phyloP scores from a whole-genome alignment of 2,329 filamentous ascomycete species.

The Fusarium luffae region DNA sequence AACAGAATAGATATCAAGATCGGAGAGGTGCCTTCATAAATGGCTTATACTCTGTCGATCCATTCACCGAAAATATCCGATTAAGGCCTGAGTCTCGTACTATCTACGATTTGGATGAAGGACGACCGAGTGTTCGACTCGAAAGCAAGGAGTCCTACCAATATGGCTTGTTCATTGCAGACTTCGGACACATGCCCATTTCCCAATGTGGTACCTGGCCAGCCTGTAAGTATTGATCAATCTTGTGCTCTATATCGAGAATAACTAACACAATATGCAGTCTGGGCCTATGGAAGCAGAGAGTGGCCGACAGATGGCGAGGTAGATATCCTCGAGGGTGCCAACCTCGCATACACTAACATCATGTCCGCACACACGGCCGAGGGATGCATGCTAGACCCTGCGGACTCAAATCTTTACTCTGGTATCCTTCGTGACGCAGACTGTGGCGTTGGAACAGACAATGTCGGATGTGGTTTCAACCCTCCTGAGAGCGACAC shows the following conservation, averaged over 20 bases:
- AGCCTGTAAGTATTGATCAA: slow-evolving; percentile 62
- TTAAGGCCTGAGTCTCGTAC: slow-evolving; percentile 59
- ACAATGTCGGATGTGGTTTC: slow-evolving; percentile 60
- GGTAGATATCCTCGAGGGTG: slow-evolving; percentile 77
- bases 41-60: slow-evolving; percentile 57
- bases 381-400: slow-evolving; percentile 48
- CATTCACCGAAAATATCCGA: slow-evolving; percentile 55
- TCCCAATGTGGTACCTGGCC: slow-evolving; percentile 79
- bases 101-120: slow-evolving; percentile 51
- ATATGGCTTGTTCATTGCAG: slow-evolving; percentile 76
- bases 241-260: not conserved
- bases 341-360: slow-evolving; percentile 70
- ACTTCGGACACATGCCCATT: slow-evolving; percentile 78
- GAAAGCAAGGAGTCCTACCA: slow-evolving; percentile 72
- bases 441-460: slow-evolving; percentile 53
- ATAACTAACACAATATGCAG: slow-evolving; percentile 43
- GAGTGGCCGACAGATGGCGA: slow-evolving; percentile 73
- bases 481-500: slow-evolving; percentile 55
- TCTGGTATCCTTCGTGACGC: slow-evolving; percentile 45
- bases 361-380: slow-evolving; percentile 71
- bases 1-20: slow-evolving; percentile 55
- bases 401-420: slow-evolving; percentile 34
- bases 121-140: slow-evolving; percentile 72
- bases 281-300: slow-evolving; percentile 62
- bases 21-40: slow-evolving; percentile 52